phyloP scores from a whole-genome alignment of 495 filamentous ascomycete genomes.

The Cercophora newfieldiana region DNA sequence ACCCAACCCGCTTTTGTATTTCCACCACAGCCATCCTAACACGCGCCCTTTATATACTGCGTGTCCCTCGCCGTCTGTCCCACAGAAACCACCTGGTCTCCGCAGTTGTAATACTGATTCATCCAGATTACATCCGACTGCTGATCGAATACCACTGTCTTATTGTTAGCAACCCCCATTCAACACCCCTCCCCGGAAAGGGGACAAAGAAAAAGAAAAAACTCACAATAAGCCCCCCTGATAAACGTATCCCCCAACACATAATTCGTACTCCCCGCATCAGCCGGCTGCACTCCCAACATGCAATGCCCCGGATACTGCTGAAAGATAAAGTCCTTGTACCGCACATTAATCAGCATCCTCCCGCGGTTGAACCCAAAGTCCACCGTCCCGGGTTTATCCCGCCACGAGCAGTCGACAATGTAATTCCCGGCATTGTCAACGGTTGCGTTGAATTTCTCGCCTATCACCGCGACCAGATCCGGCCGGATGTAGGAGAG shows the following conservation, averaged over 20 bases:
- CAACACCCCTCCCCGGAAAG: background rate
- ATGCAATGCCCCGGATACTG: slow-evolving; percentile 40
- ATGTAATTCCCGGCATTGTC: slow-evolving; percentile 40
- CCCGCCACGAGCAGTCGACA: slow-evolving; percentile 39
- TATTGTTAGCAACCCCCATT: slow-evolving; percentile 6
- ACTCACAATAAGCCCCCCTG: slow-evolving; percentile 45
- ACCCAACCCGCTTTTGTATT: background rate
- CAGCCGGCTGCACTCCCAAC: slow-evolving; percentile 44
- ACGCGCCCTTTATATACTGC: slow-evolving; percentile 25
- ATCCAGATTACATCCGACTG: slow-evolving; percentile 47
- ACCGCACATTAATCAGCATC: slow-evolving; percentile 45
- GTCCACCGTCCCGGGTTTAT: slow-evolving; percentile 40
- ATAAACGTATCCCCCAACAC: slow-evolving; percentile 48
- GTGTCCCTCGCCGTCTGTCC: slow-evolving; percentile 26
- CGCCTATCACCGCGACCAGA: slow-evolving; percentile 38
- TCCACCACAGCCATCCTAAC: slow-evolving; percentile 8
- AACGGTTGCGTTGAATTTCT: slow-evolving; percentile 35
- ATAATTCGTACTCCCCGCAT: slow-evolving; percentile 33
- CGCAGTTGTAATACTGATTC: slow-evolving; percentile 47
- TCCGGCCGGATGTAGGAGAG: slow-evolving; percentile 43
- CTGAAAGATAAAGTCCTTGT: slow-evolving; percentile 47
- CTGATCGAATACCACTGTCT: slow-evolving; percentile 45
- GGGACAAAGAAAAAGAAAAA: background rate
- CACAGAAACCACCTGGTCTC: slow-evolving; percentile 32
- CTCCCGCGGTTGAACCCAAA: slow-evolving; percentile 46